phyloP scores from a whole-genome alignment of 192 early-diverging fungal species.

The Podila minutissima region DNA sequence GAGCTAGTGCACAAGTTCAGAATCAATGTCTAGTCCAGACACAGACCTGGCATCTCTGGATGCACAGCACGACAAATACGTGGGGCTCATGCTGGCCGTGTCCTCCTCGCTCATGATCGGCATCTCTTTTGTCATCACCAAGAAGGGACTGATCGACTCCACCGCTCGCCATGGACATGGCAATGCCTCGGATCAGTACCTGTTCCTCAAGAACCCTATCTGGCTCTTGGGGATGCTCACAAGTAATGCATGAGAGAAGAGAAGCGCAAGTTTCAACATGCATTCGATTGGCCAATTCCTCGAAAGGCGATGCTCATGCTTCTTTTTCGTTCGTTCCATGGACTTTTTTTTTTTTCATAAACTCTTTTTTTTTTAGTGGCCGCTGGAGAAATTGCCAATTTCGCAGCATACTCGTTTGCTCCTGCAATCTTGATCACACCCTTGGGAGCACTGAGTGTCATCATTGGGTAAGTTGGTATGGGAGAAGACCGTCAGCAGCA shows the following conservation, averaged over 20 bases:
- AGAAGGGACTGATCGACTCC: slow-evolving; percentile 90
- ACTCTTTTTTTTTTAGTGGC: slow-evolving; percentile 74
- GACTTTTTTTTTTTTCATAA: background rate
- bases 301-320: background rate
- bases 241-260: slow-evolving; percentile 59
- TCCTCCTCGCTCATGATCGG: slow-evolving; percentile 91
- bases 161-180: slow-evolving; percentile 62
- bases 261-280: background rate
- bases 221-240: slow-evolving; percentile 94
- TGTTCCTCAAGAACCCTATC: slow-evolving; percentile 85
- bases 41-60: slow-evolving; percentile 12
- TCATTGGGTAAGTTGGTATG: slow-evolving; percentile 72
- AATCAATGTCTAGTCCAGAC: slow-evolving; percentile 32
- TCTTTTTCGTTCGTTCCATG: background rate
- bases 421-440: slow-evolving; percentile 97
- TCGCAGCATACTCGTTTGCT: slow-evolving; percentile 95
- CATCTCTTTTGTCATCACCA: slow-evolving; percentile 92
- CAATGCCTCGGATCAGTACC: slow-evolving; percentile 78
- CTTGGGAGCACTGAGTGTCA: slow-evolving; percentile 88
- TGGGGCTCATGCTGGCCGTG: slow-evolving; percentile 90
- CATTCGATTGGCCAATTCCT: background rate
- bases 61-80: slow-evolving; percentile 73
- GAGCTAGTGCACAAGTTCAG: background rate
- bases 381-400: slow-evolving; percentile 92
- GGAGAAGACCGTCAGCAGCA: background rate